Percentiles rank a stretch among this genome's conserved stretches.
Conservation (phyloP, 2,329 filamentous ascomycete genomes). For the Pseudogymnoascus sp. region DNA sequence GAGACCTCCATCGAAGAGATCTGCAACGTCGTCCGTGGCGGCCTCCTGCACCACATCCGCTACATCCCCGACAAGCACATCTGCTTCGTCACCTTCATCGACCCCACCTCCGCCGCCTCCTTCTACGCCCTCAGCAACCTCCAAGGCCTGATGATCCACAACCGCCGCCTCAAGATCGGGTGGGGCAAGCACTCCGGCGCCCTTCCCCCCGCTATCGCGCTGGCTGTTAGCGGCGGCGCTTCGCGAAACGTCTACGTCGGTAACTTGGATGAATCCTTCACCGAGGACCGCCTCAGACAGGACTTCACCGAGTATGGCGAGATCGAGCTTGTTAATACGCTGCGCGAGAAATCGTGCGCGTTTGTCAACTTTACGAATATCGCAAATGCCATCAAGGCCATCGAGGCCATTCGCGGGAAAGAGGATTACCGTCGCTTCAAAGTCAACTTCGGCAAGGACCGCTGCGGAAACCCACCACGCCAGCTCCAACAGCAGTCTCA, state of each 20-base stretch:
- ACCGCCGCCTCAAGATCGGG: conserved; percentile 92
- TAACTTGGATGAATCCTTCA: conserved; percentile 95
- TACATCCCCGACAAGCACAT: conserved; percentile 99
- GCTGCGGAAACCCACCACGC: conserved; percentile 90
- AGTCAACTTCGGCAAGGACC: conserved; percentile 98
- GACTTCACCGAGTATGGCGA: conserved; percentile 97
- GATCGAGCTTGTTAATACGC: conserved; percentile 92
- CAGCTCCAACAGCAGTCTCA: conserved; percentile 61
- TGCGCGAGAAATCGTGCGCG: conserved; percentile 97
- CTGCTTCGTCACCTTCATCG: conserved; percentile 98
- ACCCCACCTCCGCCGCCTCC: conserved; percentile 91
- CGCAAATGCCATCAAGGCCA: conserved; percentile 98
- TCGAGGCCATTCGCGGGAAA: conserved; percentile 87
- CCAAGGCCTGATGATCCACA: conserved; percentile 98
- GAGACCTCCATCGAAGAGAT: conserved; percentile 99
- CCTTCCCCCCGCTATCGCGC: conserved; percentile 86
- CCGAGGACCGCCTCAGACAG: conserved; percentile 86
- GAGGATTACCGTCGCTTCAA: conserved; percentile 99
- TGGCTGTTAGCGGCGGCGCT: conserved; percentile 91
- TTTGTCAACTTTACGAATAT: conserved; percentile 99
- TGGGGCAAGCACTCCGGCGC: conserved; percentile 99
- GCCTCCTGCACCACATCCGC: conserved; percentile 91
- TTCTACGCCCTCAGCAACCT: conserved; percentile 98
- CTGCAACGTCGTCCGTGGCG: conserved; percentile 95
- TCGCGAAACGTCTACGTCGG: conserved; percentile 98